A percentile compares a stretch with the other conserved stretches of the same genome.
These are phyloP conservation scores for Neurospora sp. DNA, from an alignment of 2,329 filamentous ascomycete species.

Conservation along the genomic window DNA sequence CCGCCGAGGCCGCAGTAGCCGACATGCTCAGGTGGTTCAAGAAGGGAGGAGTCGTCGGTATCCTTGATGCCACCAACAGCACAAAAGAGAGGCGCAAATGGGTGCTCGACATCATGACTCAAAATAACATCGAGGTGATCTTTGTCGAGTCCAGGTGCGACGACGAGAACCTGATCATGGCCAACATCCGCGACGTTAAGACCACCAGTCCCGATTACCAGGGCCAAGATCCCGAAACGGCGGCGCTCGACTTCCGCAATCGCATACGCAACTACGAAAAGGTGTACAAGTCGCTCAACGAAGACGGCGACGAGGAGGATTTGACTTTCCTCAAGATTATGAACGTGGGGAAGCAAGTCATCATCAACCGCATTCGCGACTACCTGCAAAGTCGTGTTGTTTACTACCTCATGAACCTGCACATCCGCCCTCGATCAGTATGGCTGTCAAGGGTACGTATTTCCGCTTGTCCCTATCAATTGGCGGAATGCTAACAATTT, in stretches of 20 bases:
- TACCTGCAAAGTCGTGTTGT: conserved; percentile 94
- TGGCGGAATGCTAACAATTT: conserved; percentile 3
- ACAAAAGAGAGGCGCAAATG: conserved; percentile 83
- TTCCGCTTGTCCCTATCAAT: neutral
- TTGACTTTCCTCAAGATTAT: conserved; percentile 97
- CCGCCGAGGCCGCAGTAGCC: conserved; percentile 80
- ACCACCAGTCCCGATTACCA: conserved; percentile 90
- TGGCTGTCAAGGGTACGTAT: conserved; percentile 80
- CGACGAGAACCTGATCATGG: conserved; percentile 92
- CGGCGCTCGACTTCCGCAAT: conserved; percentile 84
- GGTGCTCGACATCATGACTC: conserved; percentile 72
- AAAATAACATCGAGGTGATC: conserved; percentile 74
- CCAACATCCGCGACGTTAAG: conserved; percentile 96
- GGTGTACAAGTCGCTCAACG: conserved; percentile 87
- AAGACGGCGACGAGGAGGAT: conserved; percentile 65
- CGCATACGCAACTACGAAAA: conserved; percentile 97
- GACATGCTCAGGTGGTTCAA: conserved; percentile 96
- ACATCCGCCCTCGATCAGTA: conserved; percentile 92
- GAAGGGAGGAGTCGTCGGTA: conserved; percentile 72
- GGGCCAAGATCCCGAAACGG: conserved; percentile 85
- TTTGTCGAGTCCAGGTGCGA: conserved; percentile 98
- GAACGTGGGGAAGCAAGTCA: conserved; percentile 89
- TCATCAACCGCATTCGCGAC: conserved; percentile 96
- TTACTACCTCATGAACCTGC: conserved; percentile 97
- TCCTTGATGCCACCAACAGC: conserved; percentile 93